A percentile compares a stretch with the other conserved stretches of the same genome.
These are phyloP conservation scores for Alternaria gansuensis DNA, from an alignment of 2,329 filamentous ascomycete genomes.

Conservation along the genomic window DNA sequence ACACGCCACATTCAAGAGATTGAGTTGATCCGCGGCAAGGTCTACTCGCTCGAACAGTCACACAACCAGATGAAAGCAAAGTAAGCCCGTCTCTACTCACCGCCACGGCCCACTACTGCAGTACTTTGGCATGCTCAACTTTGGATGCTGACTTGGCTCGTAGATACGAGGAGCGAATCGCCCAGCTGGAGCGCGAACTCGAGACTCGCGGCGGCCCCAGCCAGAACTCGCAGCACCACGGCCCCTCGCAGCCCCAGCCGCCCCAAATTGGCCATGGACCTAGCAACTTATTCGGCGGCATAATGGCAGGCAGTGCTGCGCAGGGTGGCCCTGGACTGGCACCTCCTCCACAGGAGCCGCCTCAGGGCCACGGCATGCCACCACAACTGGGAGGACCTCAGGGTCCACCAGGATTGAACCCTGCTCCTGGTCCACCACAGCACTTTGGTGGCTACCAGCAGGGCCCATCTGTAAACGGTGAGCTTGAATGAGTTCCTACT, in stretches of 20 bases:
- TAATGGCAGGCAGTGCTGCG: conserved; percentile 87
- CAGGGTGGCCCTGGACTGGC: conserved; percentile 87
- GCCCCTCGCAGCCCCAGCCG: conserved; percentile 83
- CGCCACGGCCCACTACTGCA: neutral
- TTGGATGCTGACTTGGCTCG: conserved; percentile 21
- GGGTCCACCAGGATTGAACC: conserved; percentile 72
- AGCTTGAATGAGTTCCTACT: conserved; percentile 37
- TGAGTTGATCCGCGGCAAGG: conserved; percentile 90
- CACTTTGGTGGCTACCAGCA: conserved; percentile 77
- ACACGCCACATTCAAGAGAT: conserved; percentile 92
- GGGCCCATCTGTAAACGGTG: conserved; percentile 69
- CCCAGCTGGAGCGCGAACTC: conserved; percentile 85
- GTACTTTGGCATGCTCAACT: neutral
- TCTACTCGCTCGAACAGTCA: conserved; percentile 89
- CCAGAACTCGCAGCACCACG: conserved; percentile 77
- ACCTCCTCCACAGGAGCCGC: conserved; percentile 69
- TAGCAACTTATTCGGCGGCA: conserved; percentile 91
- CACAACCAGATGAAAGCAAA: conserved; percentile 91
- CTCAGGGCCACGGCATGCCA: conserved; percentile 66
- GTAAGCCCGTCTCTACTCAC: conserved; percentile 62
- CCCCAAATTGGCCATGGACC: conserved; percentile 85
- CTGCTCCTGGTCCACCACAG: conserved; percentile 66
- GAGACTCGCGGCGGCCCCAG: conserved; percentile 73
- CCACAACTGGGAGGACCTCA: conserved; percentile 74
- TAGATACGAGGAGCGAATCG: conserved; percentile 94